Evolutionary conservation across 169 alveolate species (phyloP).

Genomic region (Plasmodium inui): DNA sequence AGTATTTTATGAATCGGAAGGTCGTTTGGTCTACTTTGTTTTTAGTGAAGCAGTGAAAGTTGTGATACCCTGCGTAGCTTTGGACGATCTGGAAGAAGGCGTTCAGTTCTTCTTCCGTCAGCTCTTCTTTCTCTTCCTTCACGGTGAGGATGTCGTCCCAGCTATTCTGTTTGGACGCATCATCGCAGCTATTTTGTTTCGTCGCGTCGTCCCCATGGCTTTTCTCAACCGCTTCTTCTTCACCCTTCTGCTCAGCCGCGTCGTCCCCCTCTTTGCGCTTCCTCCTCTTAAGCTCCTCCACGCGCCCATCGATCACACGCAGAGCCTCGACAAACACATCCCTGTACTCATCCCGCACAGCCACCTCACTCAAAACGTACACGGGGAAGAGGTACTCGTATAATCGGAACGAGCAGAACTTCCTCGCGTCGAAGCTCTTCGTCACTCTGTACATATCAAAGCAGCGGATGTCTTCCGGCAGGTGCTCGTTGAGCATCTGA

Average conservation of each 20-base stretch:
- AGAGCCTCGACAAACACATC: conserved; percentile 28
- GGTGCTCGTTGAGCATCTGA: conserved; percentile 63
- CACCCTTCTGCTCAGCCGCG: too few relatives aligned
- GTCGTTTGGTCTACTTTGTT: conserved; percentile 81
- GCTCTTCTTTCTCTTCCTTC: conserved; percentile 66
- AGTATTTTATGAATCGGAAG: conserved; percentile 84
- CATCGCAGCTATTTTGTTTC: background rate
- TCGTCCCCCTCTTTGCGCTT: background rate
- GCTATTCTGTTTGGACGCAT: background rate
- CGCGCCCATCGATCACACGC: conserved; percentile 33
- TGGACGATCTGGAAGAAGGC: conserved; percentile 77
- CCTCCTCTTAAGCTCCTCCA: conserved; percentile 1
- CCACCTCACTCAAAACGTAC: conserved; percentile 75
- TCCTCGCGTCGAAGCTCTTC: conserved; percentile 89
- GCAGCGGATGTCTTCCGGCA: conserved; percentile 83
- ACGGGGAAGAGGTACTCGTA: conserved; percentile 88
- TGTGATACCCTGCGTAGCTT: conserved; percentile 84
- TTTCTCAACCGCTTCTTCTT: too few relatives aligned
- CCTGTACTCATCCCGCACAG: conserved; percentile 44
- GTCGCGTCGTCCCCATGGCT: background rate
- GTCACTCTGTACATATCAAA: conserved; percentile 85
- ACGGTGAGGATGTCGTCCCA: conserved; percentile 28
- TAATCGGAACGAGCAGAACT: conserved; percentile 87
- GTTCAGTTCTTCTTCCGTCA: conserved; percentile 78
- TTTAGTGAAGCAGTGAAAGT: conserved; percentile 85